Percentiles rank a stretch among this genome's conserved stretches.
These are phyloP conservation scores for Neocucurbitaria cava DNA, from an alignment of 2,329 filamentous ascomycete species.

Conservation along the genomic window DNA sequence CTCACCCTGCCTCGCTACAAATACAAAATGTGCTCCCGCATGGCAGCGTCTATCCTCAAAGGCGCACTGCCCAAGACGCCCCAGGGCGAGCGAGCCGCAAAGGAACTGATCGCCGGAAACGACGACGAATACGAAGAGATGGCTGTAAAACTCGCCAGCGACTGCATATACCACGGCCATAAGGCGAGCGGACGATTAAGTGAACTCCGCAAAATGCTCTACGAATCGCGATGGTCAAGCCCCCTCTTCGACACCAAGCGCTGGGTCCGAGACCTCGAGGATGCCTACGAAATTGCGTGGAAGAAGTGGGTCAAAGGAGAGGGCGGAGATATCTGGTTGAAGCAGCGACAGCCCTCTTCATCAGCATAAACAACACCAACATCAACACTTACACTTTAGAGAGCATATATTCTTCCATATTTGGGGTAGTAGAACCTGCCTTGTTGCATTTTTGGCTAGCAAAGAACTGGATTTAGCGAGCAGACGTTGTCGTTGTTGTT, in stretches of 20 bases:
- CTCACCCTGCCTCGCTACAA: constrained; percentile 89
- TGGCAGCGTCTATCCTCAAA: constrained; percentile 92
- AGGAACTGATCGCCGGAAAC: constrained; percentile 76
- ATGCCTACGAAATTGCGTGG: constrained; percentile 90
- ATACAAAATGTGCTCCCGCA: constrained; percentile 99
- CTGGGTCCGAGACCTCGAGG: constrained; percentile 90
- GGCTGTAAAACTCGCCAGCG: constrained; percentile 44
- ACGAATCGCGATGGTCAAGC: constrained; percentile 82
- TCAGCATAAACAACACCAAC: neutral
- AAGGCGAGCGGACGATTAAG: constrained; percentile 69
- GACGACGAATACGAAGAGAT: constrained; percentile 85
- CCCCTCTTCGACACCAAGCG: constrained; percentile 88
- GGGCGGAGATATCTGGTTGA: constrained; percentile 90
- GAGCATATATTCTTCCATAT: too few relatives aligned
- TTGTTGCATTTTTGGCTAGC: too few relatives aligned
- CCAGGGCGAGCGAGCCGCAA: constrained; percentile 71
- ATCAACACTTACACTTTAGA: too few relatives aligned
- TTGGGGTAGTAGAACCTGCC: too few relatives aligned
- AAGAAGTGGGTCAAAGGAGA: constrained; percentile 82
- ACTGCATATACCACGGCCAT: constrained; percentile 43
- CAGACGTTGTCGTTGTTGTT: constrained; percentile 1
- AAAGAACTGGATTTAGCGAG: constrained; percentile 25
- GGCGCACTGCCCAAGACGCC: constrained; percentile 80
- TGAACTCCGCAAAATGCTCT: constrained; percentile 81
- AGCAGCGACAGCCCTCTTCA: constrained; percentile 14